Evolutionary conservation across 345 rosid genomes (phyloP).

Genomic region (Ceriops tagal): DNA sequence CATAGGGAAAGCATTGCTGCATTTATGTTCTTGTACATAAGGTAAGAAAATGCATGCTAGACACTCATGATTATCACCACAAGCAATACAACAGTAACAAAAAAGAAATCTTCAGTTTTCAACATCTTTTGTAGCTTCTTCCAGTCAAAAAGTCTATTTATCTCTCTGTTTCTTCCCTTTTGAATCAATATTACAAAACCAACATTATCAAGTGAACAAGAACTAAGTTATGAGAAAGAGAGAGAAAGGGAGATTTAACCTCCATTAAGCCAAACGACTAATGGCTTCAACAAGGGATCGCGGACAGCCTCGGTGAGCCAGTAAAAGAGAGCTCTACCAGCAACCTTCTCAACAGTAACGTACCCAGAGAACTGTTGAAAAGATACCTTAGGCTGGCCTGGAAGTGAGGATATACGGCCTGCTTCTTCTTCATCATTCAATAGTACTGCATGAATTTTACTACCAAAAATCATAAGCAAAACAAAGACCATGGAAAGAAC

Average conservation of each 20-base stretch:
- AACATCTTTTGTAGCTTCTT: not conserved
- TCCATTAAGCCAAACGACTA: conserved; percentile 97
- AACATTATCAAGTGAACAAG: not conserved
- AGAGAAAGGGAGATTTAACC: conserved; percentile 35
- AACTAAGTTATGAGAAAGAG: not conserved
- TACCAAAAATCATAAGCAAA: conserved; percentile 5
- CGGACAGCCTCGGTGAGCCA: conserved; percentile 81
- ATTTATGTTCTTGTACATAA: not conserved
- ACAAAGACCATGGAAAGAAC: conserved; percentile 25
- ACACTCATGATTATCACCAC: not conserved
- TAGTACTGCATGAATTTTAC: conserved; percentile 14
- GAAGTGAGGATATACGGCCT: conserved; percentile 72
- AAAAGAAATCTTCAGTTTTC: not conserved
- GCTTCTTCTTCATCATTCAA: conserved; percentile 46
- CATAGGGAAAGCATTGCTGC: not conserved
- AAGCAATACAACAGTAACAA: conserved; percentile 26
- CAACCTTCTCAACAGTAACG: conserved; percentile 57
- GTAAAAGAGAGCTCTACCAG: conserved; percentile 88
- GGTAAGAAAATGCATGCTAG: not conserved
- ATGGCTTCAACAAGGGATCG: conserved; percentile 59
- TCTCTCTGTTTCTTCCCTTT: too few species aligned
- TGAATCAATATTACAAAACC: not conserved
- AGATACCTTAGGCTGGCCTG: conserved; percentile 85
- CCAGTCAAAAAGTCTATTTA: not conserved
- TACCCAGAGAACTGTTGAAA: conserved; percentile 94